Evolutionary conservation across 768 basidiomycete species (phyloP).

Genomic region (Goffeauzyma gilvescens): DNA sequence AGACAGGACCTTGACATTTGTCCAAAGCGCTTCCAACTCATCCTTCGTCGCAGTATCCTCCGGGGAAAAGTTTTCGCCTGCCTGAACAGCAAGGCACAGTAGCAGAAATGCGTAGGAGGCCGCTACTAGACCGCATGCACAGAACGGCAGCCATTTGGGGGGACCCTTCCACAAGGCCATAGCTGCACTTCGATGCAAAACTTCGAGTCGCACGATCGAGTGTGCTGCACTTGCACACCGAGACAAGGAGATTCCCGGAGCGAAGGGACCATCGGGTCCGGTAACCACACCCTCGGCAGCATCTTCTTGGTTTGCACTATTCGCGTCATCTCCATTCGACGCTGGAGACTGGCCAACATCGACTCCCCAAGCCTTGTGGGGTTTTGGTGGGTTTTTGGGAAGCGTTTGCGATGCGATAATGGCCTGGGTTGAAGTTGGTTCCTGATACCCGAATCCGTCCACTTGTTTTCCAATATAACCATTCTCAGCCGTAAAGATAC

Average conservation of each 20-base stretch:
- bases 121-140: constrained; percentile 28
- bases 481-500: constrained; percentile 9
- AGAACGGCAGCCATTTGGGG: constrained; percentile 31
- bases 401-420: background rate
- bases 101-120: constrained; percentile 30
- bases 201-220: constrained; percentile 28
- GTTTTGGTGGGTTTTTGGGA: constrained; percentile 8
- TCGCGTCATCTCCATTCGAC: background rate
- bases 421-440: background rate
- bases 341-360: constrained; percentile 14
- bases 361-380: constrained; percentile 31
- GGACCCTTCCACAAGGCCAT: constrained; percentile 24
- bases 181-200: constrained; percentile 25
- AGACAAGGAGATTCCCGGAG: constrained; percentile 26
- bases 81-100: constrained; percentile 28
- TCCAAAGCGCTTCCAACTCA: constrained; percentile 27
- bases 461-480: constrained; percentile 8
- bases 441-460: background rate
- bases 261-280: constrained; percentile 15
- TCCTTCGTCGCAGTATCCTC: constrained; percentile 12
- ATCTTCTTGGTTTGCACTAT: constrained; percentile 1
- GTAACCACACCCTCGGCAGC: constrained; percentile 8
- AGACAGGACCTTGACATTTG: constrained; percentile 30
- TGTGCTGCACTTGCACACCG: constrained; percentile 29
- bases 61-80: constrained; percentile 13